Percentiles rank a stretch among this genome's conserved stretches.
Conservation (phyloP, 2,329 filamentous ascomycete species). For the Cladosporium oxysporum region DNA sequence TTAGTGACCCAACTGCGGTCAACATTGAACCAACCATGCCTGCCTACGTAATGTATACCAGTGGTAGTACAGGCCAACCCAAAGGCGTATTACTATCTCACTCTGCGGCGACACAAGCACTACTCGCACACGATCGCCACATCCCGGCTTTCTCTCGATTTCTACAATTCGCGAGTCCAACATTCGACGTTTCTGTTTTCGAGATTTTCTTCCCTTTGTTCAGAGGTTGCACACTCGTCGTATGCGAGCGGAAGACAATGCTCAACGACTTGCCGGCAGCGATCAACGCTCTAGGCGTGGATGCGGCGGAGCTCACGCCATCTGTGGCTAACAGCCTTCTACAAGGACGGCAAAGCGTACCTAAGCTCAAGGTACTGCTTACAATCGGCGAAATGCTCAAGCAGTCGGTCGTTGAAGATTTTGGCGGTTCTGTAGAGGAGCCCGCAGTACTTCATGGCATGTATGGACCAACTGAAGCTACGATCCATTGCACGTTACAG, state of each 20-base stretch:
- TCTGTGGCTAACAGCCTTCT: slow-evolving; percentile 81
- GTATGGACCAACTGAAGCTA: slow-evolving; percentile 91
- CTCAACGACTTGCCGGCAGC: slow-evolving; percentile 72
- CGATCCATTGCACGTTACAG: slow-evolving; percentile 85
- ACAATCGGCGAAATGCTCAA: slow-evolving; percentile 96
- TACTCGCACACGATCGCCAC: slow-evolving; percentile 77
- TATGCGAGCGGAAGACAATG: slow-evolving; percentile 68
- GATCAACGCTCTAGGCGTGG: slow-evolving; percentile 66
- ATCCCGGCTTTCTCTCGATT: slow-evolving; percentile 78
- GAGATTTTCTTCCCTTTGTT: slow-evolving; percentile 89
- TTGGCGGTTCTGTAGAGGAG: slow-evolving; percentile 60
- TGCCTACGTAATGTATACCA: slow-evolving; percentile 93
- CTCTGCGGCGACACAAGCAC: slow-evolving; percentile 73
- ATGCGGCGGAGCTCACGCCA: slow-evolving; percentile 86
- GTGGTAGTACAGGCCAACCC: slow-evolving; percentile 82
- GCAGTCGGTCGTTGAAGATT: slow-evolving; percentile 72
- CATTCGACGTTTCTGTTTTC: slow-evolving; percentile 92
- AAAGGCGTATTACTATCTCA: slow-evolving; percentile 88
- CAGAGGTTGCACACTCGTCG: slow-evolving; percentile 71
- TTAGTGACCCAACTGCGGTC: background rate
- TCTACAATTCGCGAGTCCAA: slow-evolving; percentile 87
- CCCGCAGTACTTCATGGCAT: slow-evolving; percentile 80
- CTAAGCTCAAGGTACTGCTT: slow-evolving; percentile 68
- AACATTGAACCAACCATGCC: slow-evolving; percentile 38
- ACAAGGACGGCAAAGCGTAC: slow-evolving; percentile 65